Evolutionary conservation across 2,329 filamentous ascomycete genomes (phyloP).

Genomic region (Hypoxylon sp.): DNA sequence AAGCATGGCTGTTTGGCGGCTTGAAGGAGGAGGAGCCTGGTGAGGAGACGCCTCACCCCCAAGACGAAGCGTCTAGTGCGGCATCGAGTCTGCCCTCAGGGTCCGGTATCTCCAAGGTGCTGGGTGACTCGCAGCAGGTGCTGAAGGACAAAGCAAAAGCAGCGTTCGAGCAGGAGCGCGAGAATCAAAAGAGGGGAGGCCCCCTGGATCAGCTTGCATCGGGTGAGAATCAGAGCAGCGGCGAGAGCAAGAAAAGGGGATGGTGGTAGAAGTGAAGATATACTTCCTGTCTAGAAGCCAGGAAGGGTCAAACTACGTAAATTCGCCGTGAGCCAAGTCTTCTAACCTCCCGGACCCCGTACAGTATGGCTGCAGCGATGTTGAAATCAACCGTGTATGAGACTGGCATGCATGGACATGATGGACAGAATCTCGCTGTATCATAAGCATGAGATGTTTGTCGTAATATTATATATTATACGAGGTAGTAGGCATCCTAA

Average conservation of each 20-base stretch:
- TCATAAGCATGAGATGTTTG: constrained; percentile 47
- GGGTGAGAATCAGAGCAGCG: constrained; percentile 40
- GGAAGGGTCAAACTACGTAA: not conserved
- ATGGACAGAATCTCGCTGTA: constrained; percentile 47
- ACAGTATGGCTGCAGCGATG: constrained; percentile 2
- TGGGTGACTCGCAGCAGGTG: constrained; percentile 46
- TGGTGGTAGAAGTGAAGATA: constrained; percentile 46
- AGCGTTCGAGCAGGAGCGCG: constrained; percentile 58
- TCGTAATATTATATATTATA: no score
- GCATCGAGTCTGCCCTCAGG: constrained; percentile 38
- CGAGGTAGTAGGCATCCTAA: no score
- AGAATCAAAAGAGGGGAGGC: constrained; percentile 60
- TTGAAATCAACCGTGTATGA: constrained; percentile 2
- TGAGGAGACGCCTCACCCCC: constrained; percentile 38
- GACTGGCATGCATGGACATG: constrained; percentile 9
- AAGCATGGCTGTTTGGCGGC: constrained; percentile 51
- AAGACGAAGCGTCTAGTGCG: constrained; percentile 44
- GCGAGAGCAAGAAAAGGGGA: constrained; percentile 57
- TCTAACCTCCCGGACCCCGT: not conserved
- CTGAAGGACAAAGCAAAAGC: constrained; percentile 52
- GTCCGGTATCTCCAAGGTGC: constrained; percentile 30
- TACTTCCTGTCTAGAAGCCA: not conserved
- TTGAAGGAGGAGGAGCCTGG: constrained; percentile 48
- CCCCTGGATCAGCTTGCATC: constrained; percentile 59
- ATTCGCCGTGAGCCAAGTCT: not conserved